Base-by-base conservation (phyloP, 2,329 filamentous ascomycete genomes). In the Blastomyces parvus region DNA sequence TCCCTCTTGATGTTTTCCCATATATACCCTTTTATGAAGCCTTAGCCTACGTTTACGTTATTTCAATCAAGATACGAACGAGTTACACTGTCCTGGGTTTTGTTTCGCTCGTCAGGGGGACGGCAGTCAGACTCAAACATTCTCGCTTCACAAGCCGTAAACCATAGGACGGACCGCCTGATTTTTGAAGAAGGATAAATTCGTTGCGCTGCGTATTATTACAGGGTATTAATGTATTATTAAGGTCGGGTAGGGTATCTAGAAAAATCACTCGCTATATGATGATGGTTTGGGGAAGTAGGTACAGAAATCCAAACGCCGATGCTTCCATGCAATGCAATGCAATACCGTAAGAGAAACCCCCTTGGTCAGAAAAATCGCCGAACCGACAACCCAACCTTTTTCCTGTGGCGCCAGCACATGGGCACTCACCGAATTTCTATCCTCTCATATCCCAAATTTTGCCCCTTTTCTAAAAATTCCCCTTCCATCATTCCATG, bases 401-500 rank as follows among this genome's bases (percentile, higher is more conserved):
- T 22, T 59, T 13, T 13, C 36, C 9, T 38, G 36, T 38, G 9
- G 36, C 36, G 1, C 9, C 9, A 38, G 36, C 36, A 1, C 27
- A 9, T 14, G 22, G 25, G 4, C 8, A 56, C 22, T 62, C 50
- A 62, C 22, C 50, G 50, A 30, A 62, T 62, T 25, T 62, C 60
- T 40, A 62, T 40, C 60, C 60, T 55, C 25, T 62, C 50, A 56
- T 62, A 46, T n/a, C 17, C 50, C 48, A 61, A 42, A 14, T 48
- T 25, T 48, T 55, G 46, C 7, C 36, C 38, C 9, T 53, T 19
- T 7, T 55, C 50, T 50, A 61, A 42, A 55, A 61, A 61, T 25
- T 61, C 60, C 11, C 60, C 60, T 36, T 61, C 60, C 60, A 61
- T 61, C 42, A 61, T 61, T 11, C 60, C 60, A 61, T 61, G 60